Evolutionary conservation across 1,139 yeast genomes (phyloP).

Genomic region (Suhomyces bribrorum): DNA sequence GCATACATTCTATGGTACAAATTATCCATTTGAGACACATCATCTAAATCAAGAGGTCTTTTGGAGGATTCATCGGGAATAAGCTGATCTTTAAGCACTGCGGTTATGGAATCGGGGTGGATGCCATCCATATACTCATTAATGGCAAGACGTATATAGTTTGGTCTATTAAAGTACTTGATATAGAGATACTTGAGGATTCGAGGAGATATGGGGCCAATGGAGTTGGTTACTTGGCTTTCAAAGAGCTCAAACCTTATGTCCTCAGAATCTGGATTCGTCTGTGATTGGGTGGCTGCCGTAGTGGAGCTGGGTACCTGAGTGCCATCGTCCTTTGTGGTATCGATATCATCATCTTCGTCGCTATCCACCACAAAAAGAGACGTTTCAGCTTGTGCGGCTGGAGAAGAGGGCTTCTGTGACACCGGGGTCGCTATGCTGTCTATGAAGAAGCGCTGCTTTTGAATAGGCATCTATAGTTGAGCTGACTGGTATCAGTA

Average conservation of each 20-base stretch:
- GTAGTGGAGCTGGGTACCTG: neutral
- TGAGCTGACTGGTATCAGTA: too few relatives aligned
- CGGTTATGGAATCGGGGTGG: conserved; percentile 13
- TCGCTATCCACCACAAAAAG: conserved; percentile 23
- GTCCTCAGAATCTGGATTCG: conserved; percentile 1
- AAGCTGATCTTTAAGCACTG: conserved; percentile 9
- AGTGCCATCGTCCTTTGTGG: neutral
- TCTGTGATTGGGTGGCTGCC: neutral
- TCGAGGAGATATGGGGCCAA: conserved; percentile 25
- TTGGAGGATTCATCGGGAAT: conserved; percentile 5
- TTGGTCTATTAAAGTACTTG: conserved; percentile 25
- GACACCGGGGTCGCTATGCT: conserved; percentile 5
- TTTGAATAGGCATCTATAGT: conserved; percentile 9
- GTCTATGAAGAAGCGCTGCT: conserved; percentile 14
- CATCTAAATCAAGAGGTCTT: conserved; percentile 9
- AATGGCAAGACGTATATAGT: conserved; percentile 30
- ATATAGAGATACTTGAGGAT: conserved; percentile 22
- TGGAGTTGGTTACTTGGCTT: conserved; percentile 21
- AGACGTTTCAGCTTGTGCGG: conserved; percentile 8
- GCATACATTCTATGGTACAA: conserved; percentile 18
- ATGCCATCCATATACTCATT: conserved; percentile 29
- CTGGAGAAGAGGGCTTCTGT: neutral
- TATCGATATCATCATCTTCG: conserved; percentile 3
- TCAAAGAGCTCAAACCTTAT: conserved; percentile 20
- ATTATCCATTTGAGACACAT: conserved; percentile 12